phyloP scores from a whole-genome alignment of 2,329 filamentous ascomycete genomes.

The Xylaria polymorpha region DNA sequence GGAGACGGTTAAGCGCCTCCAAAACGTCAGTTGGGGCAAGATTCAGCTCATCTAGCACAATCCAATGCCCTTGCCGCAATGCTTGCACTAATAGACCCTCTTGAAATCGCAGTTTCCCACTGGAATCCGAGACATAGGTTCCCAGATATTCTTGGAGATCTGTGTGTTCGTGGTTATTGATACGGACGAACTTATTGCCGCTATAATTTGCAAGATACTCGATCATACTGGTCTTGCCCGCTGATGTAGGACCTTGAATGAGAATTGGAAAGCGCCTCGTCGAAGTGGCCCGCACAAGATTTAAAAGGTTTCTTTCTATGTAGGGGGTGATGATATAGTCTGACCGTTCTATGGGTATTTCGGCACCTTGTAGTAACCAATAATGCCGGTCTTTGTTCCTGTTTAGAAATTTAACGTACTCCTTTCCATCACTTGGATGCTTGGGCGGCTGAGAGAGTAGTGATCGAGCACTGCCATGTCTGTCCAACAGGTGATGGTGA shows the following conservation, averaged over 20 bases:
- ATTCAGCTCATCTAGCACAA: conserved; percentile 97
- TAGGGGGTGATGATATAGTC: conserved; percentile 98
- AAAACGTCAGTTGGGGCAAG: conserved; percentile 96
- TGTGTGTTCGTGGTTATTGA: conserved; percentile 99
- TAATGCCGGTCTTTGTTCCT: conserved; percentile 77
- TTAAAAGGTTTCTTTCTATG: conserved; percentile 93
- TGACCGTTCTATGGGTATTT: conserved; percentile 74
- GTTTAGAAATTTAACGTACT: conserved; percentile 83
- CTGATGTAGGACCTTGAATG: conserved; percentile 95
- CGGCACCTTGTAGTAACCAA: conserved; percentile 84
- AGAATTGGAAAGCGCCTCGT: conserved; percentile 93
- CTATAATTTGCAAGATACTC: conserved; percentile 97
- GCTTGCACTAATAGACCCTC: conserved; percentile 95
- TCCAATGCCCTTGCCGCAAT: conserved; percentile 94
- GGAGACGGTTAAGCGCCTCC: conserved; percentile 91
- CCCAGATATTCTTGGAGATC: conserved; percentile 98
- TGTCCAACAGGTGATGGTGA: conserved; percentile 80
- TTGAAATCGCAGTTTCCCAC: conserved; percentile 89
- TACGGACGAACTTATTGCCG: conserved; percentile 95
- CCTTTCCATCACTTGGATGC: conserved; percentile 77
- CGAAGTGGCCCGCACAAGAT: conserved; percentile 91
- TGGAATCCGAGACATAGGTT: conserved; percentile 86
- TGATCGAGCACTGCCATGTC: conserved; percentile 74
- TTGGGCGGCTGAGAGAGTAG: conserved; percentile 83
- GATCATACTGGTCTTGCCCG: conserved; percentile 99